A percentile compares a stretch with the other conserved stretches of the same genome.
Evolutionary conservation across 805 yeast species (phyloP).

Genomic region (Sugiyamaella marilandica): DNA sequence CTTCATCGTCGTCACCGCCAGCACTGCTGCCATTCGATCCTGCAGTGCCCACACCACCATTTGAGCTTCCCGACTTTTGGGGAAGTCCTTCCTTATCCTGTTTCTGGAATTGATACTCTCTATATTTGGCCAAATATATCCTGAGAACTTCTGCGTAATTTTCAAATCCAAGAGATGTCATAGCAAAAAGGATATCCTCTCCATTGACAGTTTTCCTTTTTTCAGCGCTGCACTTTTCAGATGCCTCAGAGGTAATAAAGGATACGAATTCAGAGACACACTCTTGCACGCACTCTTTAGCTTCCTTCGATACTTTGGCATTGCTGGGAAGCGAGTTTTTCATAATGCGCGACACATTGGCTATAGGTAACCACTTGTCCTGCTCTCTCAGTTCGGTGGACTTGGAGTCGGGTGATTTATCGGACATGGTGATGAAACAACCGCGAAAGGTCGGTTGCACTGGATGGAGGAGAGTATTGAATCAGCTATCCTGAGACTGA

Average conservation of each 20-base stretch:
- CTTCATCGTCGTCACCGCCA: constrained; percentile 11
- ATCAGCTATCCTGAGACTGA: not conserved
- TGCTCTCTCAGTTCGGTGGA: constrained; percentile 55
- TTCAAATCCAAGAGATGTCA: constrained; percentile 63
- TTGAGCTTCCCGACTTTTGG: not conserved
- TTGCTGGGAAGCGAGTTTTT: constrained; percentile 65
- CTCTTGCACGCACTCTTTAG: constrained; percentile 72
- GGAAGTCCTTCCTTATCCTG: constrained; percentile 15
- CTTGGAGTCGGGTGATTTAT: constrained; percentile 18
- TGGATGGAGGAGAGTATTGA: not conserved
- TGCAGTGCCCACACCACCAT: not conserved
- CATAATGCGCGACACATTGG: constrained; percentile 68
- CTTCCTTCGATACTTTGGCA: constrained; percentile 74
- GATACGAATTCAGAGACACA: constrained; percentile 65
- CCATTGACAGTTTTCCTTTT: constrained; percentile 68
- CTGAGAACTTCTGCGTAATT: constrained; percentile 65
- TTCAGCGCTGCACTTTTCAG: constrained; percentile 59
- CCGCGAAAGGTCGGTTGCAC: not conserved
- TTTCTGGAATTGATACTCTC: constrained; percentile 37
- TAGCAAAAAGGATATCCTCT: constrained; percentile 60
- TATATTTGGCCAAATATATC: constrained; percentile 61
- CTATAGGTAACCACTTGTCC: constrained; percentile 59
- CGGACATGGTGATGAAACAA: constrained; percentile 8
- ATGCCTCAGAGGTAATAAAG: constrained; percentile 60
- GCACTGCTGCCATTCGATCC: constrained; percentile 1